phyloP scores from a whole-genome alignment of 2,329 filamentous ascomycete species.

The Sclerotinia spermophila region DNA sequence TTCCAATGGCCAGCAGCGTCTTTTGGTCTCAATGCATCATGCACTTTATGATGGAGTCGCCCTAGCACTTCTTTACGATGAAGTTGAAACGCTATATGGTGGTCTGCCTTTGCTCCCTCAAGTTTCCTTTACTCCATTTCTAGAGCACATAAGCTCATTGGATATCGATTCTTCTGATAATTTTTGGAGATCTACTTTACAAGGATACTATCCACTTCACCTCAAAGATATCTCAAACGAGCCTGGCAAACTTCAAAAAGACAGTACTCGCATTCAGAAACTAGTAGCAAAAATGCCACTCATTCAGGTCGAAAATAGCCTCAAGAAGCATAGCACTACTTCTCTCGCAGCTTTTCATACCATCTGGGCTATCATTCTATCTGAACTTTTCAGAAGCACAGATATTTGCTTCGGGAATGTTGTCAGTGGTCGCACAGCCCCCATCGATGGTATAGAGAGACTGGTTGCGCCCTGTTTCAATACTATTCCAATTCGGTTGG shows the following conservation, averaged over 20 bases:
- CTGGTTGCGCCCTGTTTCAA: conserved; percentile 93
- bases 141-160: conserved; percentile 54
- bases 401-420: conserved; percentile 89
- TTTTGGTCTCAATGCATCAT: conserved; percentile 58
- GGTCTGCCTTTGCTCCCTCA: conserved; percentile 46
- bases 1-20: conserved; percentile 13
- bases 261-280: conserved; percentile 20
- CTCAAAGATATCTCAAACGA: not conserved
- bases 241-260: not conserved
- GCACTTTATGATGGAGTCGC: conserved; percentile 84
- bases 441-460: conserved; percentile 61
- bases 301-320: conserved; percentile 44
- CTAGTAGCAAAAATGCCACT: conserved; percentile 23
- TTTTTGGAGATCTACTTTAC: conserved; percentile 64
- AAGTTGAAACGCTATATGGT: conserved; percentile 60
- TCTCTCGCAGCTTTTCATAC: conserved; percentile 68
- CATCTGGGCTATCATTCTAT: conserved; percentile 65
- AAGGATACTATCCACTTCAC: conserved; percentile 44
- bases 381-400: conserved; percentile 48
- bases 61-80: conserved; percentile 63
- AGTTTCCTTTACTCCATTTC: conserved; percentile 59
- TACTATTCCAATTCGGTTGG: conserved; percentile 70
- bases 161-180: conserved; percentile 48
- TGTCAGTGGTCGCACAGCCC: conserved; percentile 69
- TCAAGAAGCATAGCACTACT: conserved; percentile 54